Conservation (phyloP, 768 basidiomycete genomes). For the Leccinum olivaceopallidum region DNA sequence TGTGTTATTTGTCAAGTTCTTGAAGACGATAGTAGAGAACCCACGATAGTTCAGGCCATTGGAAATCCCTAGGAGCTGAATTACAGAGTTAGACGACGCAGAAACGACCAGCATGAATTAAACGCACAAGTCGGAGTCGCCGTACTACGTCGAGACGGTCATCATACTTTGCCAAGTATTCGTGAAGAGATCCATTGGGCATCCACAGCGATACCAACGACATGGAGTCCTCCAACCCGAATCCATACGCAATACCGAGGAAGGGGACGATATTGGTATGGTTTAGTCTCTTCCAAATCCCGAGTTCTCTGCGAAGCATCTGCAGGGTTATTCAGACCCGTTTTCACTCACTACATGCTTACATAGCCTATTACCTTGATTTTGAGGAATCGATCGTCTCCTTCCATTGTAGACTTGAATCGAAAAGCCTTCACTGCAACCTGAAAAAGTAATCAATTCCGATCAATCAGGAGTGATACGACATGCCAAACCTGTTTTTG, state of each 20-base stretch:
- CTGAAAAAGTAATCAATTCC: background rate
- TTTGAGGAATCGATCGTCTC: background rate
- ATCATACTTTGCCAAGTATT: background rate
- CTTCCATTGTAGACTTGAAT: background rate
- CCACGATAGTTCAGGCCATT: no score
- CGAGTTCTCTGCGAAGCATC: background rate
- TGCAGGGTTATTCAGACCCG: background rate
- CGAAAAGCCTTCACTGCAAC: slow-evolving; percentile 1
- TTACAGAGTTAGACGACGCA: no score
- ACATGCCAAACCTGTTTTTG: background rate
- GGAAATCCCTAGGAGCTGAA: no score
- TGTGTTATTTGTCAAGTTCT: no score
- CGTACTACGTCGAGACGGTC: background rate
- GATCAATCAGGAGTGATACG: background rate
- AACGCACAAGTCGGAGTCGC: background rate
- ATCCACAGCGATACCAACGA: background rate
- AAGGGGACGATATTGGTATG: background rate
- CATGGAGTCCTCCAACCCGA: background rate
- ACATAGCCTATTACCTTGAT: background rate
- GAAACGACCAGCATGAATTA: no score
- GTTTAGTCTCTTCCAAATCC: background rate
- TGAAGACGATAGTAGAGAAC: no score
- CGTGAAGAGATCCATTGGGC: background rate
- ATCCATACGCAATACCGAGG: background rate
- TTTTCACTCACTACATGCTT: background rate